Evolutionary conservation across 768 basidiomycete species (phyloP).

Genomic region (Pleurotus djamor): DNA sequence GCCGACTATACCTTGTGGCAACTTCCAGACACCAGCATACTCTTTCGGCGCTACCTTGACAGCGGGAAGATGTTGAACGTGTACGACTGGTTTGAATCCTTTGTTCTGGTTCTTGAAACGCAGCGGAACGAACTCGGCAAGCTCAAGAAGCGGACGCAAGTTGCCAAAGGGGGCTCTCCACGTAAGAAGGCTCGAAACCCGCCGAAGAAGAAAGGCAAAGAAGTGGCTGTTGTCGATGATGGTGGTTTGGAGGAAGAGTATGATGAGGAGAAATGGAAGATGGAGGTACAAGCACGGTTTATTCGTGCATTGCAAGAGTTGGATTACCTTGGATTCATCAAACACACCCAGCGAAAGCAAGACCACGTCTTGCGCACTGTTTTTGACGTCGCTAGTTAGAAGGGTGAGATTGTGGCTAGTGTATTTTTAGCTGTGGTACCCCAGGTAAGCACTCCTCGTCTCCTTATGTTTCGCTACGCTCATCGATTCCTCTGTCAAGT

Average conservation of each 20-base stretch:
- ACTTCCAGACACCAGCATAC: constrained; percentile 73
- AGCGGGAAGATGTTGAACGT: constrained; percentile 83
- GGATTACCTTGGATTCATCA: constrained; percentile 77
- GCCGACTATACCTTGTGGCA: constrained; percentile 36
- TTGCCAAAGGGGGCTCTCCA: constrained; percentile 4
- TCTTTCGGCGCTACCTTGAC: constrained; percentile 75
- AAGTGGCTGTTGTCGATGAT: constrained; percentile 28
- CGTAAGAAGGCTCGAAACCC: constrained; percentile 8
- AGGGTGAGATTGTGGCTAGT: neutral
- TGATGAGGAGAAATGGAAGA: constrained; percentile 50
- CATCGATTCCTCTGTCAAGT: neutral
- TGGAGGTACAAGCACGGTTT: constrained; percentile 76
- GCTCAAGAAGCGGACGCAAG: neutral
- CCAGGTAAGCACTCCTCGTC: neutral
- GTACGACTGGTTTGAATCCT: constrained; percentile 87
- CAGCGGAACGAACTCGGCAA: constrained; percentile 33
- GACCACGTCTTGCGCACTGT: constrained; percentile 74
- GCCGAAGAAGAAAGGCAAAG: constrained; percentile 22
- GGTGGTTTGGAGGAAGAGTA: constrained; percentile 25
- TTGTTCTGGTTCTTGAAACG: constrained; percentile 61
- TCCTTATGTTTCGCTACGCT: neutral
- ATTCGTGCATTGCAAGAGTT: constrained; percentile 79
- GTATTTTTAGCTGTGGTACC: neutral
- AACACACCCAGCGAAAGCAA: constrained; percentile 74
- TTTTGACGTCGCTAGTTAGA: constrained; percentile 46